A percentile compares a stretch with the other conserved stretches of the same genome.
Evolutionary conservation across 2,329 filamentous ascomycete genomes (phyloP).

Genomic region (Paecilomyces fulvus): DNA sequence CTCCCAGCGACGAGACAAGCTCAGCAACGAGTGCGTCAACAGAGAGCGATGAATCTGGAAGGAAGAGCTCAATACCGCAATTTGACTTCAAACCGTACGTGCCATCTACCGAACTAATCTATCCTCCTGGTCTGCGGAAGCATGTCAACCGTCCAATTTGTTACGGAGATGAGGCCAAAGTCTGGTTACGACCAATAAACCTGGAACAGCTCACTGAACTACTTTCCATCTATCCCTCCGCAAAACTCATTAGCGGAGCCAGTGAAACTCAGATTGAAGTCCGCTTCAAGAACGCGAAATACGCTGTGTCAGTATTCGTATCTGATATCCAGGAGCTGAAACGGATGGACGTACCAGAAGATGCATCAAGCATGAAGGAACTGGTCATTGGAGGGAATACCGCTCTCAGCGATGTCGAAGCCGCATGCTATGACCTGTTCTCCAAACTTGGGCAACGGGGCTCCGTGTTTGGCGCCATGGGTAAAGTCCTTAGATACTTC

Average conservation of each 20-base stretch:
- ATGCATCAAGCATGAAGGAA: conserved; percentile 36
- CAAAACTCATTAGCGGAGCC: conserved; percentile 81
- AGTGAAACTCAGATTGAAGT: conserved; percentile 90
- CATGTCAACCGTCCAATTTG: conserved; percentile 67
- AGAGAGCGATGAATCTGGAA: conserved; percentile 13
- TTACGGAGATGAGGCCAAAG: conserved; percentile 79
- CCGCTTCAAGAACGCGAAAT: conserved; percentile 82
- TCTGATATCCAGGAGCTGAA: conserved; percentile 76
- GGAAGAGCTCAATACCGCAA: conserved; percentile 55
- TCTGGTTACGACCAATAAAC: conserved; percentile 73
- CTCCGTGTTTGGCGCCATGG: conserved; percentile 69
- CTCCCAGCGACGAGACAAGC: neutral
- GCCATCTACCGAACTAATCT: conserved; percentile 80
- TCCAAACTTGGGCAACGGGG: conserved; percentile 58
- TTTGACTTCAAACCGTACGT: conserved; percentile 83
- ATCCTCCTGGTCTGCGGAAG: conserved; percentile 68
- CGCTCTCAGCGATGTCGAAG: conserved; percentile 71
- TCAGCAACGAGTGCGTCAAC: conserved; percentile 3
- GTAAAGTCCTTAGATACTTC: conserved; percentile 81
- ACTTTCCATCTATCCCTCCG: conserved; percentile 66
- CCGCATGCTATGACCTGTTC: conserved; percentile 62
- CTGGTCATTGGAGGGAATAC: conserved; percentile 79
- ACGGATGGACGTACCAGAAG: conserved; percentile 61
- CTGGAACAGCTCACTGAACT: conserved; percentile 74
- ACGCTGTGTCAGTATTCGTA: conserved; percentile 74